A percentile compares a stretch with the other conserved stretches of the same genome.
Conservation (phyloP, 768 basidiomycete genomes). For the Russula sp. region DNA sequence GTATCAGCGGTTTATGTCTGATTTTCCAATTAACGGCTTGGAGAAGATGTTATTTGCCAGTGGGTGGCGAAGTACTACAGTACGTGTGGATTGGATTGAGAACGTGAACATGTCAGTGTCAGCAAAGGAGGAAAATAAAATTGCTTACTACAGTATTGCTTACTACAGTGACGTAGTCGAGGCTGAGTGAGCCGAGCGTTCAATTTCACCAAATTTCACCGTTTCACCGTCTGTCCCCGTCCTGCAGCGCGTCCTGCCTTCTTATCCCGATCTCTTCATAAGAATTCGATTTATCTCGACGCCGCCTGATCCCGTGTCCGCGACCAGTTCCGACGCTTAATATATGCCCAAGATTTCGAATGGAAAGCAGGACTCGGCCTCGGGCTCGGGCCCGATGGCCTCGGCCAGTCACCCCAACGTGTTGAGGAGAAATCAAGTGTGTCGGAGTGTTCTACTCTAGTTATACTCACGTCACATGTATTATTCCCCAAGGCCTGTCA, state of each 20-base stretch:
- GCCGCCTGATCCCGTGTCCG: constrained; percentile 2
- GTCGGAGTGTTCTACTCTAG: not conserved
- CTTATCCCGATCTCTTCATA: not conserved
- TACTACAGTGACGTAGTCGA: too few species aligned
- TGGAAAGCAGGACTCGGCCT: constrained; percentile 25
- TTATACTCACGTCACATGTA: not conserved
- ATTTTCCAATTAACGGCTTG: too few species aligned
- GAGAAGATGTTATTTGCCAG: too few species aligned
- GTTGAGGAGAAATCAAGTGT: constrained; percentile 37
- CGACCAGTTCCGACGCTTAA: not conserved
- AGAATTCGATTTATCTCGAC: not conserved
- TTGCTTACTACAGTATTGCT: too few species aligned
- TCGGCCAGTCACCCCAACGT: constrained; percentile 29
- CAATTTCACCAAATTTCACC: not conserved
- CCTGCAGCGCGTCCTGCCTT: not conserved
- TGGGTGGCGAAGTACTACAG: too few species aligned
- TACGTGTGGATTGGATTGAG: too few species aligned
- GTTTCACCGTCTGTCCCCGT: not conserved
- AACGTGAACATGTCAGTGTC: too few species aligned
- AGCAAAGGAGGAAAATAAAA: not conserved
- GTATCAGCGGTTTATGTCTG: too few species aligned
- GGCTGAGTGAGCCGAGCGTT: not conserved
- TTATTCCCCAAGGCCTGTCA: constrained; percentile 39
- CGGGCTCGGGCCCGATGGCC: constrained; percentile 29
- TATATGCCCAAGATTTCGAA: constrained; percentile 28